Conservation (phyloP, 2,329 filamentous ascomycete genomes). For the Elsinoe fawcettii region DNA sequence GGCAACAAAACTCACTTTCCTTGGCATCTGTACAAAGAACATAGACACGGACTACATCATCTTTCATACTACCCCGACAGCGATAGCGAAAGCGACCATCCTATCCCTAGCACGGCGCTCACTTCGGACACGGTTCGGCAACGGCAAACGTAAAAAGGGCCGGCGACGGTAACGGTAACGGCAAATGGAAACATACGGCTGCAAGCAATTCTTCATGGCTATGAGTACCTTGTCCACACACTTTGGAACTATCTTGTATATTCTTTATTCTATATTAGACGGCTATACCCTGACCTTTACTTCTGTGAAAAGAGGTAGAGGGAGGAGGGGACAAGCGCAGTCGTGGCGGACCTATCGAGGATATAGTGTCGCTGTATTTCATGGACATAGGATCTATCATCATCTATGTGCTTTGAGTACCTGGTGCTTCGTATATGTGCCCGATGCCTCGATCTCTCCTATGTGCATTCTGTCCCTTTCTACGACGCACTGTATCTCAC, state of each 20-base stretch:
- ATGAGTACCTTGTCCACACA: too few relatives aligned
- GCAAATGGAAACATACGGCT: background rate
- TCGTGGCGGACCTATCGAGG: background rate
- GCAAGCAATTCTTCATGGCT: background rate
- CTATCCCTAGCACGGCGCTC: background rate
- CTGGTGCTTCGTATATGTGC: too few relatives aligned
- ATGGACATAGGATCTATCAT: background rate
- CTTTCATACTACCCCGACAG: background rate
- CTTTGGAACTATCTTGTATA: conserved; percentile 1
- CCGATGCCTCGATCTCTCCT: too few relatives aligned
- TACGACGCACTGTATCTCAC: too few relatives aligned
- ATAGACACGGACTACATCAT: conserved; percentile 12
- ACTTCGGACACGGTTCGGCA: background rate
- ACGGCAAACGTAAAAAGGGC: background rate
- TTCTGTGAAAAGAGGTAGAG: background rate
- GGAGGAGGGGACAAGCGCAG: conserved; percentile 15
- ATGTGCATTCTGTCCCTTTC: too few relatives aligned
- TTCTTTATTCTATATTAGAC: conserved; percentile 7
- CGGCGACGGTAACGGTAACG: background rate
- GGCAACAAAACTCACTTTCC: conserved; percentile 5
- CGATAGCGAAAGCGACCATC: background rate
- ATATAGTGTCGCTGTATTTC: background rate
- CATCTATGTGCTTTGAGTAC: background rate
- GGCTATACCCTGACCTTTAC: conserved; percentile 11
- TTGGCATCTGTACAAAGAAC: conserved; percentile 12